phyloP scores from a whole-genome alignment of 202 grass and related monocot genomes.

The Schoenoplectus tabernaemontani region DNA sequence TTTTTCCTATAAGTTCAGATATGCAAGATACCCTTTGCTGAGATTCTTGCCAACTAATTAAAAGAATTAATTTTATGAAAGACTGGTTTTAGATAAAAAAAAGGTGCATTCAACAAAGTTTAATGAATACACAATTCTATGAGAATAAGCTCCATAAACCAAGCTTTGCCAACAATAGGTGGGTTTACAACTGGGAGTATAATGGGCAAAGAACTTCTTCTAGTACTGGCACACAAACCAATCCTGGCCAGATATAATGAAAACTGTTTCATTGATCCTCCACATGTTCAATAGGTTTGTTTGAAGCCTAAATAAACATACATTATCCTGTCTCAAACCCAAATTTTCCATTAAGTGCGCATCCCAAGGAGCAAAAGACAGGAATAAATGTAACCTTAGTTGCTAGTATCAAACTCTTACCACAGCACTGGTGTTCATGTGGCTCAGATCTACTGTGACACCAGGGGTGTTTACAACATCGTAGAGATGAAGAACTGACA shows the following conservation, averaged over 20 bases:
- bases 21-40: not conserved
- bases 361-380: not conserved
- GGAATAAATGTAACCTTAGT: not conserved
- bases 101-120: not conserved
- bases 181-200: not conserved
- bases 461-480: conserved; percentile 85
- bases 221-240: not conserved
- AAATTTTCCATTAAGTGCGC: not conserved
- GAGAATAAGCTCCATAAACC: too few species aligned
- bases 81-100: not conserved
- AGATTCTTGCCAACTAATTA: not conserved
- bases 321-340: not conserved
- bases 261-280: not conserved
- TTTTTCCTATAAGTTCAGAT: not conserved
- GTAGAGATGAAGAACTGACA: conserved; percentile 76
- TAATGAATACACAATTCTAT: too few species aligned
- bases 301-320: not conserved
- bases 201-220: not conserved
- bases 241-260: not conserved
- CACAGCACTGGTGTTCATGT: conserved; percentile 91
- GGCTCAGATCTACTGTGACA: conserved; percentile 84
- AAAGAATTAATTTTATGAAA: not conserved
- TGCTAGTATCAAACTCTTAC: conserved; percentile 30
- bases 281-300: not conserved
- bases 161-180: too few species aligned